phyloP scores from a whole-genome alignment of 2,329 filamentous ascomycete genomes.

The Emergomyces pasteurianus region DNA sequence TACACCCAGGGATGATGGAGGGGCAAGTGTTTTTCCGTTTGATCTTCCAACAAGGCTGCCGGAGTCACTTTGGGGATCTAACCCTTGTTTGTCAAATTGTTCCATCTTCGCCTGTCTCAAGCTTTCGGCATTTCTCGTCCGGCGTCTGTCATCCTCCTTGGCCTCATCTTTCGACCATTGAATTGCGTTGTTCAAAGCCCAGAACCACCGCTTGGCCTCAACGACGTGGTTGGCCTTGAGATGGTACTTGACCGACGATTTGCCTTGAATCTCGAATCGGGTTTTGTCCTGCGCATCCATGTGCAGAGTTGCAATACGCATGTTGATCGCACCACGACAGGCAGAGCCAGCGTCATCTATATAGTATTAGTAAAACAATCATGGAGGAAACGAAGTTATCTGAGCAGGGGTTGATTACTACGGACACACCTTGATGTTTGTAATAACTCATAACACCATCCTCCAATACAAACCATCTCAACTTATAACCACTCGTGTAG shows the following conservation, averaged over 20 bases:
- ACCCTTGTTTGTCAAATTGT: slow-evolving; percentile 45
- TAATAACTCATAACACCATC: slow-evolving; percentile 97
- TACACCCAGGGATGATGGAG: slow-evolving; percentile 23
- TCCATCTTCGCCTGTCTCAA: slow-evolving; percentile 71
- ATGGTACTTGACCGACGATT: slow-evolving; percentile 97
- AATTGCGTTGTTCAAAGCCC: slow-evolving; percentile 96
- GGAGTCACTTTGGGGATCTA: slow-evolving; percentile 32
- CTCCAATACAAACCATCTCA: slow-evolving; percentile 95
- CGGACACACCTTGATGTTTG: slow-evolving; percentile 64
- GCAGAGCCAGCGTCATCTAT: slow-evolving; percentile 88
- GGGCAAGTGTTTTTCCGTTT: slow-evolving; percentile 26
- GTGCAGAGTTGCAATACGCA: slow-evolving; percentile 86
- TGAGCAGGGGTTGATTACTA: neutral
- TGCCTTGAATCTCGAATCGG: slow-evolving; percentile 93
- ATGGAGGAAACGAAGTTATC: neutral
- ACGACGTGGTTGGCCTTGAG: slow-evolving; percentile 97
- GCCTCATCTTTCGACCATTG: slow-evolving; percentile 98
- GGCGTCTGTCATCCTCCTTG: slow-evolving; percentile 72
- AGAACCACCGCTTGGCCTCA: slow-evolving; percentile 97
- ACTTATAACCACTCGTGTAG: slow-evolving; percentile 91
- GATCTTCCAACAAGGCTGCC: slow-evolving; percentile 20
- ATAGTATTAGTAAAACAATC: neutral
- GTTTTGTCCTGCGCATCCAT: slow-evolving; percentile 98
- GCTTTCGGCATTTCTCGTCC: slow-evolving; percentile 60
- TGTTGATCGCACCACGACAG: slow-evolving; percentile 95